Percentiles rank a stretch among this genome's conserved stretches.
Conservation (phyloP, 176 grass and related monocot genomes). For the Oryza meyeriana region DNA sequence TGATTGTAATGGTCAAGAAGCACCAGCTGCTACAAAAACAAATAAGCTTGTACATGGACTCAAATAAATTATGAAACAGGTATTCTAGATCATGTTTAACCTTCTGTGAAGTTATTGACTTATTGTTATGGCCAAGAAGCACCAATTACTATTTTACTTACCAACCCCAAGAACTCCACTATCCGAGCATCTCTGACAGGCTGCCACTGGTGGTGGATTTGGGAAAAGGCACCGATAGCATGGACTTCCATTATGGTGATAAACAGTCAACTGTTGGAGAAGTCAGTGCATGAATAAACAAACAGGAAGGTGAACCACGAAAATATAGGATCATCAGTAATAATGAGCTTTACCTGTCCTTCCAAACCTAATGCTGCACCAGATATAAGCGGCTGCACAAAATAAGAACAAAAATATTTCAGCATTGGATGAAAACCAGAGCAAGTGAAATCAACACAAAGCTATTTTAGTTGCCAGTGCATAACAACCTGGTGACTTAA, state of each 20-base stretch:
- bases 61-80: not conserved
- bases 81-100: not conserved
- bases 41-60: not conserved
- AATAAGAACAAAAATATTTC: conserved; percentile 20
- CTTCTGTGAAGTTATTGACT: not conserved
- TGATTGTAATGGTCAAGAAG: not conserved
- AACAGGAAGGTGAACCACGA: not conserved
- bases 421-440: not conserved
- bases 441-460: not conserved
- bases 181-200: conserved; percentile 93
- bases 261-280: conserved; percentile 72
- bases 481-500: not conserved
- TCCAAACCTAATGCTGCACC: conserved; percentile 87
- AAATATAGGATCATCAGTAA: conserved; percentile 22
- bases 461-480: not conserved
- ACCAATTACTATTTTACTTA: conserved; percentile 38
- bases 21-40: not conserved
- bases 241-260: conserved; percentile 88
- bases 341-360: conserved; percentile 60
- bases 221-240: conserved; percentile 94
- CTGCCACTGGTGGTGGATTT: conserved; percentile 73
- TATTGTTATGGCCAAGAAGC: not conserved
- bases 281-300: conserved; percentile 30
- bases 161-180: conserved; percentile 91
- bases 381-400: conserved; percentile 80